These are phyloP conservation scores for Hymenoscyphus scutula DNA, from an alignment of 2,329 filamentous ascomycete species.

Conservation along the genomic window DNA sequence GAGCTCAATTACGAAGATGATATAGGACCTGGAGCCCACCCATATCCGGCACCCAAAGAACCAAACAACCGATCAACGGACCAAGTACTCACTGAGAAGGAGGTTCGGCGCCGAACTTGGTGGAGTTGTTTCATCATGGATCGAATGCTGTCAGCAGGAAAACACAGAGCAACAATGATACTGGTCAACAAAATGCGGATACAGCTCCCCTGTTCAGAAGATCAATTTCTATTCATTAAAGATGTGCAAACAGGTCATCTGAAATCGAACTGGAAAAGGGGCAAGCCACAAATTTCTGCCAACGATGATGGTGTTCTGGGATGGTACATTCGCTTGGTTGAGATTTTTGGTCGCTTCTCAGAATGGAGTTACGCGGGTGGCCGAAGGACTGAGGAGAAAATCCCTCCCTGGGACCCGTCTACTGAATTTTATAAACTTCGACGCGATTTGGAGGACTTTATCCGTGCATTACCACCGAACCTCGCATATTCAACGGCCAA, in stretches of 20 bases:
- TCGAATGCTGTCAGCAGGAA: slow-evolving; percentile 64
- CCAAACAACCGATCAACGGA: slow-evolving; percentile 30
- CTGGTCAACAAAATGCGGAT: slow-evolving; percentile 58
- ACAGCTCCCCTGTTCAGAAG: slow-evolving; percentile 66
- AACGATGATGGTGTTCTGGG: slow-evolving; percentile 40
- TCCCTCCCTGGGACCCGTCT: slow-evolving; percentile 58
- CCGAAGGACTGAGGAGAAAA: slow-evolving; percentile 45
- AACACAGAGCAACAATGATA: slow-evolving; percentile 58
- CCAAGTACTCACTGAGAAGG: slow-evolving; percentile 53
- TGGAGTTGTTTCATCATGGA: slow-evolving; percentile 75
- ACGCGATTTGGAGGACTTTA: slow-evolving; percentile 51
- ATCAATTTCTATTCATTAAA: slow-evolving; percentile 60
- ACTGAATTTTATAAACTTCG: slow-evolving; percentile 55
- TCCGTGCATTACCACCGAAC: slow-evolving; percentile 48
- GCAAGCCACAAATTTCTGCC: slow-evolving; percentile 37
- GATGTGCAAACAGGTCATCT: slow-evolving; percentile 55
- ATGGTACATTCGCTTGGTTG: slow-evolving; percentile 55
- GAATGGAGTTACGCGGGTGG: slow-evolving; percentile 53
- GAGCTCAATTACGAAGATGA: slow-evolving; percentile 57
- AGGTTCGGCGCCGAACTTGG: slow-evolving; percentile 67
- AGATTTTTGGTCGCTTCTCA: slow-evolving; percentile 59
- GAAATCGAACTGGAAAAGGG: slow-evolving; percentile 40
- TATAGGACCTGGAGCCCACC: slow-evolving; percentile 23
- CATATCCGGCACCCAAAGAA: slow-evolving; percentile 26
- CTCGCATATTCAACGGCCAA: slow-evolving; percentile 60